Base-by-base conservation (phyloP, 2,329 filamentous ascomycete species). In the Sporothrix dimorphospora region DNA sequence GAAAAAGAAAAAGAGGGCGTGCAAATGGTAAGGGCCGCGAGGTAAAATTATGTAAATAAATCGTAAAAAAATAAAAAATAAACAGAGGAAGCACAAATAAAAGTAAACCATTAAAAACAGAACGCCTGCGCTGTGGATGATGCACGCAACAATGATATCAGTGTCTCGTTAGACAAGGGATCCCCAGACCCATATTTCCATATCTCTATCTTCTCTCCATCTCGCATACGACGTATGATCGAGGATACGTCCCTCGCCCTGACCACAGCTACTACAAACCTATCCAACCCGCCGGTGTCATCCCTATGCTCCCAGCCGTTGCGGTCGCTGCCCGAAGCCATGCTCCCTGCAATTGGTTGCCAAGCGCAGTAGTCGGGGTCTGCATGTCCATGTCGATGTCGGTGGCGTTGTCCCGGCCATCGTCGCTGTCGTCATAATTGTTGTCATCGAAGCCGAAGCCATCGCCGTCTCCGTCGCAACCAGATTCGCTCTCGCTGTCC, bases 321-420 rank as follows among this genome's bases (percentile, higher is more conserved):
- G 21, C 59, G 47, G 38, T 69, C 27, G 57, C 55, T 55, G 51
- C 83, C 81, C 72, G 85, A 12, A 74, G 51, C 73, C 74, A 75
- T 1, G 45, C 47, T 1, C 73, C 73, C 34, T 72, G 70, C 30
- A 75, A 67, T 8, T 75, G 74, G 16, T 53, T 68, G 3, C 70
- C 70, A 38, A 74, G 51, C 1, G 42, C 21, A 6, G 63, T 68
- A 2, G 69, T 72, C 1, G 74, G 73, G 12, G 74, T 75, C 61
- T 73, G 71, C 66, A 72, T 70, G 34, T 73, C 72, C 4, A 70
- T 19, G 14, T 75, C 72, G n/a, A 21, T 53, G 21, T 65, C 70
- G 16, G 40, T 27, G 21, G 59, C 59, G 21, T 45, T n/a, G 38
- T 24, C 21, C 27, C n/a, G 59, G 59, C 12, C 38, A 27, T 16